Percentiles rank a stretch among this genome's conserved stretches.
These are phyloP conservation scores for Saposhnikovia divaricata DNA, from an alignment of 129 eudicot species.

Conservation along the genomic window DNA sequence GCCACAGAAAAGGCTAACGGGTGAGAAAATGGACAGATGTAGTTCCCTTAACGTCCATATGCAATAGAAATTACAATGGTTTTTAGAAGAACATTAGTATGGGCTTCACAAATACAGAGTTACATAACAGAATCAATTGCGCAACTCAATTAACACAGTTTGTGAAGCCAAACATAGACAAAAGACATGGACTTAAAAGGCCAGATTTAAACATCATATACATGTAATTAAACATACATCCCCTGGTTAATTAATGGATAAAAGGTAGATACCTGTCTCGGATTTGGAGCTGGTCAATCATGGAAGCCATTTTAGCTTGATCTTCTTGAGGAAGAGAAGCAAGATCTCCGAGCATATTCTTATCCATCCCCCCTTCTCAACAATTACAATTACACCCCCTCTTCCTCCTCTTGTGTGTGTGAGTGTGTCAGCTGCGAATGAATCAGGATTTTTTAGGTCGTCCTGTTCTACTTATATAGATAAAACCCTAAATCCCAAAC, in stretches of 20 bases:
- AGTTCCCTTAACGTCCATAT: neutral
- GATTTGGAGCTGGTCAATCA: constrained; percentile 13
- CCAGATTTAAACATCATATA: neutral
- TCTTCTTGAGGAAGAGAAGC: constrained; percentile 13
- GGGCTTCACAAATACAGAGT: constrained; percentile 8
- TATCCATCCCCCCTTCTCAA: neutral
- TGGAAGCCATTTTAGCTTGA: constrained; percentile 12
- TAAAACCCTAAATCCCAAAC: no score
- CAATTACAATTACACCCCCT: no score
- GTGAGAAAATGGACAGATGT: neutral
- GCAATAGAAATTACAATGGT: neutral
- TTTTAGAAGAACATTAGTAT: neutral
- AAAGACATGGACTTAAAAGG: neutral
- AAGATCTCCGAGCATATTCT: constrained; percentile 11
- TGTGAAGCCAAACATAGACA: neutral
- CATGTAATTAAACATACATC: neutral
- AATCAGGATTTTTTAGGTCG: no score
- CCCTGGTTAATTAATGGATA: neutral
- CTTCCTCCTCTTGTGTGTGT: no score
- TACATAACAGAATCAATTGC: neutral
- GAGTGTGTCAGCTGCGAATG: no score
- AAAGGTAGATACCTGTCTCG: neutral
- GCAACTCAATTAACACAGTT: neutral
- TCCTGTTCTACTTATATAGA: no score
- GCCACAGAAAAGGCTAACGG: no score